Evolutionary conservation across 352 stramenopile species (phyloP), one percentile per base, ranked within the genome.

Genomic region (Pythium phragmitis): DNA sequence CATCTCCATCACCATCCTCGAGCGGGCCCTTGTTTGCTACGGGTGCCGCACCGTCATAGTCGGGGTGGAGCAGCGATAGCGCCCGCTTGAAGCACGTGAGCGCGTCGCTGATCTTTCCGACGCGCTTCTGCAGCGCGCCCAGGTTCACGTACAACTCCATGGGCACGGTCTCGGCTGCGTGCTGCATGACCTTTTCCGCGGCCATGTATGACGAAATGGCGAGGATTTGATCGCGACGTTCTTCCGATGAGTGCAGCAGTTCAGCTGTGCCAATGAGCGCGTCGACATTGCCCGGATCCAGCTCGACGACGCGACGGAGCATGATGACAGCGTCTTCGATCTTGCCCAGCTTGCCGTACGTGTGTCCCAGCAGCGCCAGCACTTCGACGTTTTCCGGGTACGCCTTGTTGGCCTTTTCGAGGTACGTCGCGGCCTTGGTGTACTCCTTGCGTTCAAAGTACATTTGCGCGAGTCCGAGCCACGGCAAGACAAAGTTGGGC

Each of bases 31-130:
- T 73, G 9, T 73, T 69, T 3, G 67, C 73, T 33, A 78, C 74
- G 23, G 63, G 66, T 46, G 23, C 49, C 2, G 34, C 34, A 39
- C 34, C 37, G 26, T 86, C 76, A 46, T 78, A 76, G 21, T 80
- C 71, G 1, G 45, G 47, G 28, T 80, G 73, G 23, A 91, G 63
- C 21, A 81, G 74, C n/a, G 82, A 79, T 13, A 95, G 68, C 8
- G 87, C 87, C 19, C 79, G 80, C 57, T 87, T 83, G 67, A 99
- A 99, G 54, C 95, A 97, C 43, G 85, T 87, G 48, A 97, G 87
- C 2, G 96, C 92, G 54, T 98, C 87, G 14, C 87, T 75, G 14
- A 89, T 88, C 66, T 98, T 97, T 21, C 88, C 89, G 13, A 83
- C 88, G 60, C 73, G 87, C 67, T 92, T 85, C 53, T 96, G 87